Evolutionary conservation across 2,329 filamentous ascomycete species (phyloP).

Genomic region (Chaetothyriales sp.): DNA sequence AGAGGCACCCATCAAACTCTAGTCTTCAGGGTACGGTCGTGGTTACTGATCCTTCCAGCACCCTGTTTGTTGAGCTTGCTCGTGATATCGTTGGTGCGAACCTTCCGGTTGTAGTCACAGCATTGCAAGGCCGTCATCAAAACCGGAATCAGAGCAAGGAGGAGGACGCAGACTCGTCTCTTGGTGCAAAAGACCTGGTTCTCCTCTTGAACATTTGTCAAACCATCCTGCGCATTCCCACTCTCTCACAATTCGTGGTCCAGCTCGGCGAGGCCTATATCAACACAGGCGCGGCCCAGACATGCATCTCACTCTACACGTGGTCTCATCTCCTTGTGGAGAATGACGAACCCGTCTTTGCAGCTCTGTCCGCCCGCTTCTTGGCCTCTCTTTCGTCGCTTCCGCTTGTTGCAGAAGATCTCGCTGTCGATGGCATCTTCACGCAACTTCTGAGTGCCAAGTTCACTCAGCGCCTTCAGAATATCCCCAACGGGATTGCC

Average conservation of each 20-base stretch:
- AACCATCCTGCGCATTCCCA: slow-evolving; percentile 63
- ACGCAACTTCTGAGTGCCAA: slow-evolving; percentile 65
- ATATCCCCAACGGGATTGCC: slow-evolving; percentile 46
- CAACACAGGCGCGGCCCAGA: slow-evolving; percentile 56
- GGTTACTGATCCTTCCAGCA: slow-evolving; percentile 17
- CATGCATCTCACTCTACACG: slow-evolving; percentile 75
- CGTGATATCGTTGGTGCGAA: slow-evolving; percentile 65
- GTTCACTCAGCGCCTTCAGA: slow-evolving; percentile 60
- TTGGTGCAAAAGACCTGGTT: slow-evolving; percentile 64
- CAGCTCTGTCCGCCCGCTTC: slow-evolving; percentile 79
- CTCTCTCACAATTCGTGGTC: slow-evolving; percentile 54
- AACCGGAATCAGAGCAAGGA: slow-evolving; percentile 14
- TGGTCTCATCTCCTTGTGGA: slow-evolving; percentile 70
- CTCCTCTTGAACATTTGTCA: slow-evolving; percentile 80
- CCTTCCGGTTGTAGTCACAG: slow-evolving; percentile 64
- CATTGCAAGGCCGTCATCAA: slow-evolving; percentile 60
- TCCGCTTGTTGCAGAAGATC: slow-evolving; percentile 67
- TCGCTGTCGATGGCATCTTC: slow-evolving; percentile 75
- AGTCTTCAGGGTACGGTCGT: slow-evolving; percentile 5
- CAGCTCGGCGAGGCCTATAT: slow-evolving; percentile 55
- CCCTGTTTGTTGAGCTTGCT: slow-evolving; percentile 48
- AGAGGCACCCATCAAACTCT: slow-evolving; percentile 18
- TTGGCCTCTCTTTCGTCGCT: slow-evolving; percentile 75
- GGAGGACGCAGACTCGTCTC: slow-evolving; percentile 24
- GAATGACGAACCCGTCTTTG: slow-evolving; percentile 63